Evolutionary conservation across 2,329 filamentous ascomycete genomes (phyloP).

Genomic region (Thermoascus crustaceus): DNA sequence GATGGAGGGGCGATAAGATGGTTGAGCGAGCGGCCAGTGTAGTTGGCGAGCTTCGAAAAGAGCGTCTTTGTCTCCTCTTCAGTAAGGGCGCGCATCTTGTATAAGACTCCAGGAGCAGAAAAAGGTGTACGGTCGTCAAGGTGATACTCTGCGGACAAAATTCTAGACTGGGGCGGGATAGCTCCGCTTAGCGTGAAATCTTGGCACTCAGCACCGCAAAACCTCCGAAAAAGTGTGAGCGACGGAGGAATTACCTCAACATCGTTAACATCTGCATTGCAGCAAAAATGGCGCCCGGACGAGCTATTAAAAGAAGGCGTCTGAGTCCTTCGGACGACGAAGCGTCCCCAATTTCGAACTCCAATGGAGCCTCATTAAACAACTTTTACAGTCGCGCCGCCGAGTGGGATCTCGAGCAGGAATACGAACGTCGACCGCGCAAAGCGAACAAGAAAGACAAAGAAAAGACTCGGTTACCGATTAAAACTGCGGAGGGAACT

Average conservation of each 20-base stretch:
- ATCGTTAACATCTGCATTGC: constrained; percentile 3
- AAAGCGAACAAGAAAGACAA: constrained; percentile 67
- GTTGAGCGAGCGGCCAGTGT: constrained; percentile 79
- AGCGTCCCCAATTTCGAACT: constrained; percentile 18
- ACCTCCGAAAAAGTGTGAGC: neutral
- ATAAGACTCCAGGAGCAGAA: neutral
- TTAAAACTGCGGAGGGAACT: constrained; percentile 73
- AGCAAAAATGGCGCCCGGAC: constrained; percentile 40
- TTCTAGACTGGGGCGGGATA: constrained; percentile 15
- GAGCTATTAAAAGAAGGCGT: constrained; percentile 43
- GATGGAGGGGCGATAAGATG: constrained; percentile 70
- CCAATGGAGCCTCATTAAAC: constrained; percentile 22
- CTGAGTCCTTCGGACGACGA: constrained; percentile 41
- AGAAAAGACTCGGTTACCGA: constrained; percentile 69
- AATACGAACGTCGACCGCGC: constrained; percentile 73
- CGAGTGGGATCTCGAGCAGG: constrained; percentile 85
- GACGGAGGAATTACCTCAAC: neutral
- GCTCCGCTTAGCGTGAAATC: constrained; percentile 15
- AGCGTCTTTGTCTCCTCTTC: constrained; percentile 59
- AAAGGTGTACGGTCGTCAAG: constrained; percentile 1
- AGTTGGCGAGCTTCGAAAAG: constrained; percentile 88
- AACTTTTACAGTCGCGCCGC: constrained; percentile 66
- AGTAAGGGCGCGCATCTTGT: constrained; percentile 70
- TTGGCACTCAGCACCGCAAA: constrained; percentile 17
- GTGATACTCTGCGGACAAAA: constrained; percentile 17